Evolutionary conservation across 768 basidiomycete species (phyloP).

Genomic region (Boletus rex-veris): DNA sequence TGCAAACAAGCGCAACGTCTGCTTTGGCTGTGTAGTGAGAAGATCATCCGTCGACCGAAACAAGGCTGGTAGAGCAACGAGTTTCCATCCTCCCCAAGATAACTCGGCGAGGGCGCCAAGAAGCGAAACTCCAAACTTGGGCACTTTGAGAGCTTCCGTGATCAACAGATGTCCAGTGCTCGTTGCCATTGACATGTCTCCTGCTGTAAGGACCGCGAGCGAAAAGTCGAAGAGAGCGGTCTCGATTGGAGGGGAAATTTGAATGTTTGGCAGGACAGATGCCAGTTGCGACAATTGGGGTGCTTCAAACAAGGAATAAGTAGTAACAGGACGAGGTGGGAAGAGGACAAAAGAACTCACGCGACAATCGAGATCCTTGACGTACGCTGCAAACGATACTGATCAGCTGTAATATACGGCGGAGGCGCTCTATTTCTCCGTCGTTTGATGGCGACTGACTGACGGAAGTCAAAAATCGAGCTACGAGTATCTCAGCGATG

Average conservation of each 20-base stretch:
- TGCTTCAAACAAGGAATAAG: conserved; percentile 20
- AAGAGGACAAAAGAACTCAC: conserved; percentile 37
- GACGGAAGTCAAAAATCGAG: conserved; percentile 31
- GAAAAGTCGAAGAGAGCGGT: conserved; percentile 33
- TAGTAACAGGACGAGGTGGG: conserved; percentile 1
- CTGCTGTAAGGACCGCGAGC: conserved; percentile 37
- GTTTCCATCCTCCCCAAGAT: conserved; percentile 76
- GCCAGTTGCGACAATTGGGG: conserved; percentile 37
- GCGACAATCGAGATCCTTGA: conserved; percentile 62
- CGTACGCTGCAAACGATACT: conserved; percentile 60
- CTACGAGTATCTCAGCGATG: conserved; percentile 52
- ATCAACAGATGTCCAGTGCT: conserved; percentile 48
- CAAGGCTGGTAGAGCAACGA: conserved; percentile 59
- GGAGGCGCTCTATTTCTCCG: conserved; percentile 36
- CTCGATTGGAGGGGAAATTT: conserved; percentile 26
- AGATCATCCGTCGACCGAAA: conserved; percentile 48
- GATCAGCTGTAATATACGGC: conserved; percentile 54
- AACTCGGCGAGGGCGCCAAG: conserved; percentile 60
- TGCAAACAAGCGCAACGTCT: conserved; percentile 49
- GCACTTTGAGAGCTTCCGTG: conserved; percentile 21
- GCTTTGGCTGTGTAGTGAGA: conserved; percentile 41
- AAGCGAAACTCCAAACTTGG: conserved; percentile 49
- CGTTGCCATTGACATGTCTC: conserved; percentile 38
- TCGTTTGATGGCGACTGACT: not conserved
- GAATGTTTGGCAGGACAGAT: conserved; percentile 27